Percentiles rank a stretch among this genome's conserved stretches.
These are phyloP conservation scores for Bipolaris bicolor DNA, from an alignment of 2,329 filamentous ascomycete species.

Conservation along the genomic window DNA sequence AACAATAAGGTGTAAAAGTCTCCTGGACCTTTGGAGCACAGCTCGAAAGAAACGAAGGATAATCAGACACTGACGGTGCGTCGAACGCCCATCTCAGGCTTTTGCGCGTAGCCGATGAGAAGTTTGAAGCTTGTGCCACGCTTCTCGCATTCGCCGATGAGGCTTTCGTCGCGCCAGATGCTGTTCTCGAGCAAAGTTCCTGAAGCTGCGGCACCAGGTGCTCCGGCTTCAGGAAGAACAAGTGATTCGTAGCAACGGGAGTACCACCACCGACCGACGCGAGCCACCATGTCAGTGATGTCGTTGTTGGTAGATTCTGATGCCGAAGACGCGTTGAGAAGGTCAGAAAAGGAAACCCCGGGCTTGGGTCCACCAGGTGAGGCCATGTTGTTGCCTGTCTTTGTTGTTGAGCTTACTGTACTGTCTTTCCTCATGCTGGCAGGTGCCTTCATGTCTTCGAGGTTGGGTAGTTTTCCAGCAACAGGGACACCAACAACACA, in stretches of 20 bases:
- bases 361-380: conserved; percentile 33
- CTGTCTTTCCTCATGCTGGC: conserved; percentile 38
- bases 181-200: conserved; percentile 58
- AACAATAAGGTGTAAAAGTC: conserved; percentile 20
- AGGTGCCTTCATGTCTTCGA: conserved; percentile 32
- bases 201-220: conserved; percentile 42
- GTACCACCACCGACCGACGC: conserved; percentile 97
- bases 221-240: conserved; percentile 51
- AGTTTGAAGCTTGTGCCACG: conserved; percentile 87
- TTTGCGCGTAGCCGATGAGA: conserved; percentile 88
- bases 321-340: conserved; percentile 40
- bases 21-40: conserved; percentile 42
- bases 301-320: conserved; percentile 70
- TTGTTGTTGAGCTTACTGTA: conserved; percentile 27
- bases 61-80: conserved; percentile 57
- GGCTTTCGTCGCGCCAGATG: conserved; percentile 78
- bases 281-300: conserved; percentile 90
- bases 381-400: conserved; percentile 19
- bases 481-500: conserved; percentile 81
- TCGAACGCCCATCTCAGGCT: conserved; percentile 62
- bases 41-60: conserved; percentile 33
- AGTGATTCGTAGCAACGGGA: conserved; percentile 84
- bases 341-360: conserved; percentile 47
- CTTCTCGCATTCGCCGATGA: conserved; percentile 85
- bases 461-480: conserved; percentile 55